Evolutionary conservation across 495 filamentous ascomycete genomes (phyloP), one percentile per base, ranked within the genome.

Genomic region (Hypomontagnella submonticulosa): DNA sequence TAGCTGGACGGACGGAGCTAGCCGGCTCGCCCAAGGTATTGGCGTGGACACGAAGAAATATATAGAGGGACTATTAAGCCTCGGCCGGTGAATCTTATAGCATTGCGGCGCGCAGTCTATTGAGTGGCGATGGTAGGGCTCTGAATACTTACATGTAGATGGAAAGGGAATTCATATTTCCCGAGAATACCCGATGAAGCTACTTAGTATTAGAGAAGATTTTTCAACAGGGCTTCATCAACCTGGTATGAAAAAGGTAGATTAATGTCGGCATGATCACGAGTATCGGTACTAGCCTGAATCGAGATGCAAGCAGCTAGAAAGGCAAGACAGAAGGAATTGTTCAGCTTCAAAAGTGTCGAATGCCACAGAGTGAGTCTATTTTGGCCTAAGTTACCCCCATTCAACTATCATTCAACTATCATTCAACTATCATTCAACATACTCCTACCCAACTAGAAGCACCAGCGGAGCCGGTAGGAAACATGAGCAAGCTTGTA

Each of bases 11-110:
- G 87, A 86, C 57, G 85, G 85, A 9, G 85, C 90, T 0, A 83
- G 81, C 20, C 84, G 85, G 57, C 71, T 96, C 56, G 89, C 88
- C n/a, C 91, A 94, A 74, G 93, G 93, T 3, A 88, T 97, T 66
- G 93, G 93, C 0, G 81, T 97, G 57, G 92, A 97, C 84, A 90
- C 92, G 38, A 83, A 88, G 74, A 85, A 85, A 69, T 97, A 97
- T 78, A 90, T 97, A 60, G 93, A 96, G 70, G 88, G 86, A 10
- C 73, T 97, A 56, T 76, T 97, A 64, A 92, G 85, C 71, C 74
- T 96, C 74, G 89, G 90, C 75, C 78, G 88, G 70, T 93, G 71
- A 82, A n/a, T 34, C 10, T 1, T 19, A 13, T 54, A 1, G 18
- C 10, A 37, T 52, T 13, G 9, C 7, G 23, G 41, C 41, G 53